These are phyloP conservation scores for Pugionium dolabratum DNA, from an alignment of 345 rosid genomes.

Conservation along the genomic window DNA sequence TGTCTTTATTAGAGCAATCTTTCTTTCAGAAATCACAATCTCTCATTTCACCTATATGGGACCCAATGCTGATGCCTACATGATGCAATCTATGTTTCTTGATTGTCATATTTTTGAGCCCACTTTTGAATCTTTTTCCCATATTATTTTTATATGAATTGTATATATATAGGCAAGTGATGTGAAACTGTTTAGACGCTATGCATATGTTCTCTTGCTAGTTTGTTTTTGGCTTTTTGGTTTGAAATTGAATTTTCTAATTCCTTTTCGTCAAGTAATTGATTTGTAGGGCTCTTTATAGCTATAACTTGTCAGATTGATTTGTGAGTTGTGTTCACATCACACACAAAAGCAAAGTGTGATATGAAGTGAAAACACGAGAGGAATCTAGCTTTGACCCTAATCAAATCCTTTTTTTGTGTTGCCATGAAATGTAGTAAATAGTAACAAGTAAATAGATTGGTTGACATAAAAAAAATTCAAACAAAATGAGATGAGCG, in stretches of 20 bases:
- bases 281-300: conserved; percentile 29
- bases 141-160: no score
- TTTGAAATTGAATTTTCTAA: no score
- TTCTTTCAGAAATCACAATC: conserved; percentile 18
- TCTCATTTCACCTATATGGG: conserved; percentile 30
- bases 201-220: no score
- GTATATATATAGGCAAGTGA: no score
- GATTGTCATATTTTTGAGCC: no score
- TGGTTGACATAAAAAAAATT: neutral
- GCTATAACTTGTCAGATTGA: conserved; percentile 34
- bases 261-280: no score
- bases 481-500: neutral
- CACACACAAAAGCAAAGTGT: conserved; percentile 28
- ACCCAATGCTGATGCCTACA: conserved; percentile 31
- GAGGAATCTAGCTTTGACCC: conserved; percentile 32
- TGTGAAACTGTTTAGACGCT: no score
- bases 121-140: no score
- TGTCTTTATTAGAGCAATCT: conserved; percentile 29
- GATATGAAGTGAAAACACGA: conserved; percentile 19
- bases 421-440: neutral
- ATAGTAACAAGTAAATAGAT: neutral
- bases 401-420: neutral
- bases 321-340: conserved; percentile 33
- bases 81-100: conserved; percentile 39
- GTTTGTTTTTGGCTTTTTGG: no score